Percentiles rank a stretch among this genome's conserved stretches.
phyloP scores from a whole-genome alignment of 225 moss, liverwort and hornwort species.

The Sphagnum tenellum region DNA sequence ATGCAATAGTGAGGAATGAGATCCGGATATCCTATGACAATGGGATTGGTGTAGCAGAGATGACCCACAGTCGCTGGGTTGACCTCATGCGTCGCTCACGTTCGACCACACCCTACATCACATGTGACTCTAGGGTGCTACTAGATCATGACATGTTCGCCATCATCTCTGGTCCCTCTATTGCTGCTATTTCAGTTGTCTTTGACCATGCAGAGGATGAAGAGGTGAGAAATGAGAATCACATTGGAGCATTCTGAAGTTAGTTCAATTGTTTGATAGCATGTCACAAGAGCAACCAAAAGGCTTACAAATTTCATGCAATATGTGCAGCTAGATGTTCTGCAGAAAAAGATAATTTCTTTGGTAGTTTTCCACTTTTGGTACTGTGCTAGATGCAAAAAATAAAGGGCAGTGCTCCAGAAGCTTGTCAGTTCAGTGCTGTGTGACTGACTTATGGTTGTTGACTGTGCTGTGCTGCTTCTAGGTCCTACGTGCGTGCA shows the following conservation, averaged over 20 bases:
- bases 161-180: slow-evolving; percentile 96
- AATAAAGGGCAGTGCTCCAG: too few relatives aligned
- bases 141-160: slow-evolving; percentile 99
- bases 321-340: too few relatives aligned
- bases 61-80: slow-evolving; percentile 99
- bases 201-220: slow-evolving; percentile 99
- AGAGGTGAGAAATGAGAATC: slow-evolving; percentile 31
- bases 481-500: slow-evolving; percentile 72
- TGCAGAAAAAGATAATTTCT: too few relatives aligned
- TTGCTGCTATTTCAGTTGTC: slow-evolving; percentile 98
- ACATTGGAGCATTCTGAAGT: too few relatives aligned
- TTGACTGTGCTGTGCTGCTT: slow-evolving; percentile 7
- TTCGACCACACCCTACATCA: slow-evolving; percentile 74
- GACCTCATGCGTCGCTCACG: slow-evolving; percentile 88
- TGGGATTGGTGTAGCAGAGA: slow-evolving; percentile 88
- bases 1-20: slow-evolving; percentile 82
- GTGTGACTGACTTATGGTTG: not conserved
- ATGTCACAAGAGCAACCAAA: too few relatives aligned
- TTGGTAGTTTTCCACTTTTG: too few relatives aligned
- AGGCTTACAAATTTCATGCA: too few relatives aligned
- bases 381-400: too few relatives aligned
- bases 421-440: too few relatives aligned
- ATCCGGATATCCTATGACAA: slow-evolving; percentile 85
- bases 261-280: too few relatives aligned
- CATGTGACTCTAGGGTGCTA: slow-evolving; percentile 74